Conservation (phyloP, 441 rosid species). For the Euphorbia schlechtendalii region DNA sequence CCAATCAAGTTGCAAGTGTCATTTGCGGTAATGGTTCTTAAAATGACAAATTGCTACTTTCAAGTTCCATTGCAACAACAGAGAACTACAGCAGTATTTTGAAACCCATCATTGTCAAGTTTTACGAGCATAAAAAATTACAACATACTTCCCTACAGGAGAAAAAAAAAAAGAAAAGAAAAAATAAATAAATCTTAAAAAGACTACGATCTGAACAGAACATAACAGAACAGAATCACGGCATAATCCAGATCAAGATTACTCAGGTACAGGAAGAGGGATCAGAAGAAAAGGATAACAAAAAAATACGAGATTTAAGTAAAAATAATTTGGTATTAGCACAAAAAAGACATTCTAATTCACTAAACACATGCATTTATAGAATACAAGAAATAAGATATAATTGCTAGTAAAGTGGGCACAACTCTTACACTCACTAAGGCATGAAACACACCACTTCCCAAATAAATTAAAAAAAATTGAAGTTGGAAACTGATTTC, state of each 20-base stretch:
- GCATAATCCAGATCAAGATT: background rate
- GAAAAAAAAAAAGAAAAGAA: background rate
- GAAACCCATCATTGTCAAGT: too few species aligned
- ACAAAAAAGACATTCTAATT: constrained; percentile 11
- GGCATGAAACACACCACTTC: constrained; percentile 14
- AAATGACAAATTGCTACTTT: too few species aligned
- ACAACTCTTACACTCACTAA: constrained; percentile 15
- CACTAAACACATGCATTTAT: constrained; percentile 11
- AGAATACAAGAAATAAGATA: constrained; percentile 3
- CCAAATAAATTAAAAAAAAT: constrained; percentile 15
- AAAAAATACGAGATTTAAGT: background rate
- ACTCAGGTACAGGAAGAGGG: background rate
- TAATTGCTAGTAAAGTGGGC: background rate
- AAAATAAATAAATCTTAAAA: background rate
- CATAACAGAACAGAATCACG: background rate
- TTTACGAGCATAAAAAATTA: too few species aligned
- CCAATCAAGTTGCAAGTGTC: too few species aligned
- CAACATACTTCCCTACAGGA: too few species aligned
- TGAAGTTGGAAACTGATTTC: constrained; percentile 17
- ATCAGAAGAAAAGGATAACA: background rate
- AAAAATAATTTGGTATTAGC: constrained; percentile 2
- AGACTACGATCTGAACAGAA: background rate
- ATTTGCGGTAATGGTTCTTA: too few species aligned
- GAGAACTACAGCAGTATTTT: too few species aligned
- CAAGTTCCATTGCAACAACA: too few species aligned